Percentiles rank a stretch among this genome's conserved stretches.
These are phyloP conservation scores for Yarrowia galli DNA, from an alignment of 1,139 yeast genomes.

Conservation along the genomic window DNA sequence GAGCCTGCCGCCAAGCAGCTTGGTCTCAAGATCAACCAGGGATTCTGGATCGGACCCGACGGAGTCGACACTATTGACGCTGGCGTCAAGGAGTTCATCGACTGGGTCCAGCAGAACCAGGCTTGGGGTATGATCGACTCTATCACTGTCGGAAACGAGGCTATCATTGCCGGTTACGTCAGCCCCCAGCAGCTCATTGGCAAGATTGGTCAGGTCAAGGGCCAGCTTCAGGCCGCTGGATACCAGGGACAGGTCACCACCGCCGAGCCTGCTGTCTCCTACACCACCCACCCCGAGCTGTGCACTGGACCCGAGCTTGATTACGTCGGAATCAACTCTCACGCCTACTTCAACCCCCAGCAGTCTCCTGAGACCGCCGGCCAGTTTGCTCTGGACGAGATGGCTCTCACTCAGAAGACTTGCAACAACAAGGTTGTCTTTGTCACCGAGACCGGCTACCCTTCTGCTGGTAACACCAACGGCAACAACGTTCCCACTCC, in stretches of 20 bases:
- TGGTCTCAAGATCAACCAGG: constrained; percentile 82
- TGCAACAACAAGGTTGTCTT: constrained; percentile 54
- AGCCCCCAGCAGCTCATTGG: constrained; percentile 63
- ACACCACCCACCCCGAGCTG: constrained; percentile 65
- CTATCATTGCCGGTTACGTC: constrained; percentile 67
- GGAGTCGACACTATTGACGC: constrained; percentile 76
- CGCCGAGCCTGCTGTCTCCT: constrained; percentile 86
- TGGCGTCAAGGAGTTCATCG: constrained; percentile 62
- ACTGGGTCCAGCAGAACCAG: constrained; percentile 54
- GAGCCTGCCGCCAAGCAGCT: constrained; percentile 65
- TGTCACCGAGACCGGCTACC: constrained; percentile 88
- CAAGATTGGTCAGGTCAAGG: constrained; percentile 70
- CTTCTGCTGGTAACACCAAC: constrained; percentile 71
- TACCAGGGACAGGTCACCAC: constrained; percentile 80
- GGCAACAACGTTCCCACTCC: constrained; percentile 76
- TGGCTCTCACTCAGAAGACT: constrained; percentile 58
- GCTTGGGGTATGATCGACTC: constrained; percentile 76
- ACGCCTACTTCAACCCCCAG: constrained; percentile 76
- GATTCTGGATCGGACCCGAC: constrained; percentile 71
- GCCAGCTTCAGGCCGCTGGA: constrained; percentile 67
- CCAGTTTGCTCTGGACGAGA: constrained; percentile 69
- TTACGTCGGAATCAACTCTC: constrained; percentile 84
- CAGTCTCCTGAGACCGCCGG: constrained; percentile 75
- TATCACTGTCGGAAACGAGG: constrained; percentile 89
- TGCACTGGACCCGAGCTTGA: constrained; percentile 74